Base-by-base conservation (phyloP, 345 rosid species). In the Cardiospermum halicacabum region DNA sequence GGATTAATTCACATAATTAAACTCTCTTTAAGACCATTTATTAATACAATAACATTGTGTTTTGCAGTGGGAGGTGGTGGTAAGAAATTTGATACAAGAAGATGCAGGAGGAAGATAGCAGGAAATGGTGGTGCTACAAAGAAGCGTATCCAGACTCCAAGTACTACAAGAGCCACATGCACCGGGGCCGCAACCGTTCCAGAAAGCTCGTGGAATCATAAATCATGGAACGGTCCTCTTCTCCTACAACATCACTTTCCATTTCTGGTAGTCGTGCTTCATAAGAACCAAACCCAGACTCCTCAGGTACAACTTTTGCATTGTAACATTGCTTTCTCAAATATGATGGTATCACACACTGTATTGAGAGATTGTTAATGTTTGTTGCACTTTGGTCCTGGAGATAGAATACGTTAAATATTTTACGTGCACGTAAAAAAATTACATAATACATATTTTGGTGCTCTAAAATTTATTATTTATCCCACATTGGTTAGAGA, bases 141-240 rank as follows among this genome's bases (percentile, higher is more conserved):
- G 84, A 79, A 9, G 84, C 86, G 7, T 70, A 79, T 73, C 77
- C 77, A 2, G 87, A 85, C 59, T 85, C 85, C 42, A 90, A 92
- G 80, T 92, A 92, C 73, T 92, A 97, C 56, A 93, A 92, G 81
- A 93, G 97, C 80, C 98, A 92, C 80, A 86, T 92, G 76, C 96
- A 92, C 81, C 97, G 97, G 43, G 98, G 98, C 74, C 85, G 97
- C 65, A 89, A 89, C 89, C 98, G 98, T 89, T 89, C 96, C 87
- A 92, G 96, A 92, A 92, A 92, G 97, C 98, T 88, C 84, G 96
- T 89, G 96, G 98, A 92, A 92, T 77, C 81, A 70, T 80, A 79
- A 74, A 74, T 78, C 66, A 66, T 79, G 67, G 71, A 72, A 68
- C 87, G 77, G 65, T 75, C 84, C 47, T 75, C 72, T 3, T 79